phyloP scores from a whole-genome alignment of 1,139 yeast genomes.

The Taphrina communis region DNA sequence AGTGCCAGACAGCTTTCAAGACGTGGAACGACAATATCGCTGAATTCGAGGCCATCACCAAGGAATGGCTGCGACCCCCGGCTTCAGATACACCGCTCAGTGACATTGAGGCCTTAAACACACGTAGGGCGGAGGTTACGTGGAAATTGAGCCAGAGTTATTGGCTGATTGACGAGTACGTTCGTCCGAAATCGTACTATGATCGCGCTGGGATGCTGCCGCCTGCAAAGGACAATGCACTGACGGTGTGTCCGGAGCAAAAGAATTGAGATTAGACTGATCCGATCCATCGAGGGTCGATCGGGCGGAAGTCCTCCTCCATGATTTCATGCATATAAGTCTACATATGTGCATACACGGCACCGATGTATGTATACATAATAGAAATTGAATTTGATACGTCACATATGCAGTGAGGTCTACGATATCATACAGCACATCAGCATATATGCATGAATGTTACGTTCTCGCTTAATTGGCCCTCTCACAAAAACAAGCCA shows the following conservation, averaged over 20 bases:
- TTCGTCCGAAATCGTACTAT: conserved; percentile 30
- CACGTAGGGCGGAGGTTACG: conserved; percentile 1
- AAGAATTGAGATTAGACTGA: not conserved
- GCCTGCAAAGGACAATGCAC: conserved; percentile 19
- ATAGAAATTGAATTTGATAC: too few species aligned
- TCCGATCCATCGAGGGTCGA: too few species aligned
- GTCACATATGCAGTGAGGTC: not conserved
- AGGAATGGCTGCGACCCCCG: conserved; percentile 27
- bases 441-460: not conserved
- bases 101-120: conserved; percentile 15
- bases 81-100: conserved; percentile 9
- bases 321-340: not conserved
- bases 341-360: too few species aligned
- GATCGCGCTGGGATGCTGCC: conserved; percentile 31
- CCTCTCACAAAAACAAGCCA: too few species aligned
- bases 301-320: not conserved
- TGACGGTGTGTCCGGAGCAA: conserved; percentile 19
- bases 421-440: not conserved
- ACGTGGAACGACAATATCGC: conserved; percentile 25
- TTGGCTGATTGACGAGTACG: conserved; percentile 34
- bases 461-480: too few species aligned
- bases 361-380: too few species aligned
- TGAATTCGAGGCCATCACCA: conserved; percentile 24
- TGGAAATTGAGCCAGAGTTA: conserved; percentile 33
- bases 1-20: conserved; percentile 21